Percentiles rank a stretch among this genome's conserved stretches.
phyloP scores from a whole-genome alignment of 176 grass and related monocot species.

The Canna indica region DNA sequence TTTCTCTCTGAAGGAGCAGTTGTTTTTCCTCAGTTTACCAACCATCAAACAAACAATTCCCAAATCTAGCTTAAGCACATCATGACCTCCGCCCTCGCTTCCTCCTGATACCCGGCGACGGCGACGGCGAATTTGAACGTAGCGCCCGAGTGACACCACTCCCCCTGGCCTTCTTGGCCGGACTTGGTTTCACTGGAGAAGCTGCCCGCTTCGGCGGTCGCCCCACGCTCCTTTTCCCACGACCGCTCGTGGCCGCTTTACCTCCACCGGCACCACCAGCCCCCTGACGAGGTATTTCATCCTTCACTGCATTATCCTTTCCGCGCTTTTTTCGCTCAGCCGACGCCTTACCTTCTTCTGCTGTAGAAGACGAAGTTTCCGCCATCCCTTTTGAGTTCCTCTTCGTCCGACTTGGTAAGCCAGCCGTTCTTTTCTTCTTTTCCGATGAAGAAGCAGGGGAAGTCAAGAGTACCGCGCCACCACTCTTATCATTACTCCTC shows the following conservation, averaged over 20 bases:
- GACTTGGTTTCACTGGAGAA: slow-evolving; percentile 30
- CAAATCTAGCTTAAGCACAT: background rate
- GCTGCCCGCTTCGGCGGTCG: slow-evolving; percentile 44
- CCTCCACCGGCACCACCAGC: background rate
- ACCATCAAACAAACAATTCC: no score
- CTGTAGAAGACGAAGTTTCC: slow-evolving; percentile 27
- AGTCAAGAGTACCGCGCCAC: background rate
- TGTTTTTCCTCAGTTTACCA: no score
- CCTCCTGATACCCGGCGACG: slow-evolving; percentile 34
- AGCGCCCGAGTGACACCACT: slow-evolving; percentile 23
- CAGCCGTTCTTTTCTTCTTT: slow-evolving; percentile 51
- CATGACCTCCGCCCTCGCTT: slow-evolving; percentile 18
- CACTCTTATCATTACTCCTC: slow-evolving; percentile 42
- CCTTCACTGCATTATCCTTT: slow-evolving; percentile 37
- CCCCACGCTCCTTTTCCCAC: slow-evolving; percentile 45
- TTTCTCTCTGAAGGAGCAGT: no score
- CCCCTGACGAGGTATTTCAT: slow-evolving; percentile 16
- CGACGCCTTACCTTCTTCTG: background rate
- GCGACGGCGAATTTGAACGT: background rate
- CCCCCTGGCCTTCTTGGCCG: slow-evolving; percentile 46
- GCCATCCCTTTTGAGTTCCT: slow-evolving; percentile 26
- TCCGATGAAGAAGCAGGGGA: slow-evolving; percentile 20
- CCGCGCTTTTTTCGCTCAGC: slow-evolving; percentile 39
- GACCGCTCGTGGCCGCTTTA: background rate
- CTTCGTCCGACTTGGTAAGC: slow-evolving; percentile 78